These are phyloP conservation scores for Pinus taeda DNA, from an alignment of 75 land plant genomes.

Conservation along the genomic window DNA sequence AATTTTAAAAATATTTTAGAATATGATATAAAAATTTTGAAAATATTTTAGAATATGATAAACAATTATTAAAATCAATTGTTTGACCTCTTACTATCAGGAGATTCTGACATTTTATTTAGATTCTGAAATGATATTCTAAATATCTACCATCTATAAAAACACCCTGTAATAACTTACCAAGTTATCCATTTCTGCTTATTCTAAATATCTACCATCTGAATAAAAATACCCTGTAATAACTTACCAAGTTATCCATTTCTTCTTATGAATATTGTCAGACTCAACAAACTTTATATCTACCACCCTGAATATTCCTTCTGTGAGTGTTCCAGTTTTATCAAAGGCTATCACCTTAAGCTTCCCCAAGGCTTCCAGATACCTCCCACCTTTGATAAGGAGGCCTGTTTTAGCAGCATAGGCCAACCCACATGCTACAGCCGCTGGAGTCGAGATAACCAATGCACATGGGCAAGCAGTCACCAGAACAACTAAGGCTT, in stretches of 20 bases:
- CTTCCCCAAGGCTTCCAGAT: slow-evolving; percentile 50
- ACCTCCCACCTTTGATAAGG: slow-evolving; percentile 63
- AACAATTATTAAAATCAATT: too few relatives aligned
- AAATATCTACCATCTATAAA: too few relatives aligned
- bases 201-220: too few relatives aligned
- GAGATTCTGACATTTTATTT: too few relatives aligned
- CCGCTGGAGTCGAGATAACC: slow-evolving; percentile 86
- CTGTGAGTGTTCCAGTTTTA: slow-evolving; percentile 90
- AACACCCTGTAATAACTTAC: too few relatives aligned
- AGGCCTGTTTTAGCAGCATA: too few relatives aligned
- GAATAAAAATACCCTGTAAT: not conserved
- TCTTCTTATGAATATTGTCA: slow-evolving; percentile 3
- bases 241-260: slow-evolving; percentile 70
- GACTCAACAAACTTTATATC: slow-evolving; percentile 22
- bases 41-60: too few relatives aligned
- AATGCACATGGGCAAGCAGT: slow-evolving; percentile 94
- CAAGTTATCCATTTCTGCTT: too few relatives aligned
- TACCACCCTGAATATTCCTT: slow-evolving; percentile 23
- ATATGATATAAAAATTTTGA: too few relatives aligned
- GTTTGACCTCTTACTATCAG: too few relatives aligned
- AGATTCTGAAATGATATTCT: too few relatives aligned
- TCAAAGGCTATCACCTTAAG: slow-evolving; percentile 40
- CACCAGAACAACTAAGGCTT: slow-evolving; percentile 78
- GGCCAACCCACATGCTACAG: slow-evolving; percentile 60
- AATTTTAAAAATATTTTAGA: too few relatives aligned